These are phyloP conservation scores for Eutypa lata DNA, from an alignment of 2,329 filamentous ascomycete genomes.

Conservation along the genomic window DNA sequence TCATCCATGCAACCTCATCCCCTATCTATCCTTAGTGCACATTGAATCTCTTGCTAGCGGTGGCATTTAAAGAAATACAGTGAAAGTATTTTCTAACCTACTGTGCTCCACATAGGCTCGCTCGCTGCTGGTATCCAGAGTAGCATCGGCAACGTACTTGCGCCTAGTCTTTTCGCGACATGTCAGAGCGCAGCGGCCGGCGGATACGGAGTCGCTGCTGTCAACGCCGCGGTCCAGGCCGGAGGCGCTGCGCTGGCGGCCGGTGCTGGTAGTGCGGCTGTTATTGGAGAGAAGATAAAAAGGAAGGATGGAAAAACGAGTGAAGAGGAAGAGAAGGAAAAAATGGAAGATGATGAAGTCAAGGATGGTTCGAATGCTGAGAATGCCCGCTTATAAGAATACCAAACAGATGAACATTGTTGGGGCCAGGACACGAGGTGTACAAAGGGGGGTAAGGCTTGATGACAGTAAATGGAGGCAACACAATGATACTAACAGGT, in stretches of 20 bases:
- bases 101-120: constrained; percentile 11
- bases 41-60: not conserved
- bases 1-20: not conserved
- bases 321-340: too few relatives aligned
- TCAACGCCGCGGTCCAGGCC: constrained; percentile 11
- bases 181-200: constrained; percentile 20
- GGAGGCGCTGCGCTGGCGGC: constrained; percentile 2
- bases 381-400: too few relatives aligned
- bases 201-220: constrained; percentile 20
- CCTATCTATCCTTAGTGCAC: not conserved
- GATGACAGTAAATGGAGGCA: too few relatives aligned
- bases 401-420: too few relatives aligned
- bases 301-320: not conserved
- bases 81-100: not conserved
- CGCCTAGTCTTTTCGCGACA: constrained; percentile 16
- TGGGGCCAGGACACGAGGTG: too few relatives aligned
- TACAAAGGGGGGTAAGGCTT: too few relatives aligned
- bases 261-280: not conserved
- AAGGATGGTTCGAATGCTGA: too few relatives aligned
- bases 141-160: constrained; percentile 18
- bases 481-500: too few relatives aligned
- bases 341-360: too few relatives aligned
- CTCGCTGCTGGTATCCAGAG: constrained; percentile 16
- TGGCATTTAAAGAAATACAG: not conserved
- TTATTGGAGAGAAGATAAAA: not conserved